Evolutionary conservation across 768 basidiomycete species (phyloP), one percentile per base, ranked within the genome.

Genomic region (Coprinopsis strossmayeri): DNA sequence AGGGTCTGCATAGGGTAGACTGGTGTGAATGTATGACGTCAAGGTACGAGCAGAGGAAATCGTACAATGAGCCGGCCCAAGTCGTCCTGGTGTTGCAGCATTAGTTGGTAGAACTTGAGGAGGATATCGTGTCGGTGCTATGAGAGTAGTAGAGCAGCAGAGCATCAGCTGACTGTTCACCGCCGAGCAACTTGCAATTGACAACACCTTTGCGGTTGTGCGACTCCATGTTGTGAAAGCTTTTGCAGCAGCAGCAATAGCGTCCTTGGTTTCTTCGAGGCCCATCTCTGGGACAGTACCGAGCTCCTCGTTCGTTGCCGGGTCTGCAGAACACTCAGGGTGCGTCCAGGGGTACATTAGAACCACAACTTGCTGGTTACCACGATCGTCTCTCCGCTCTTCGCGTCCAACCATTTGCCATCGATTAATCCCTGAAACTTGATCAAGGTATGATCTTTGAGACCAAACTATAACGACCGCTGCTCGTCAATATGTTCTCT

Each of bases 281-380:
- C 85, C 87, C 85, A 96, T 89, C 61, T 98, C 95, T 2, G 93
- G 90, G 23, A 94, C 74, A 0, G 78, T 82, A 12, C 93, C 95
- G 38, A 97, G 78, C 50, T 79, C 78, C 55, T 93, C 79, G 34
- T 77, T 77, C 3, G 85, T 95, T 4, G 92, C 90, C 25, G 95
- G 95, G 70, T 97, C 94, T 95, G 50, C 11, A 35, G 17, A 10
- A 1, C 30, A 46, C 15, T 34, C 32, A 37, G 17, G 32, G 25
- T 17, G 3, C 23, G 15, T 13, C 1, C 11, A 20, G 13, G 11
- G 30, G 1, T n/a, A 32, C 3, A 4, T 20, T 40, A 12, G n/a
- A n/a, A 40, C 3, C 5, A 12, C 46, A 9, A 70, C 85, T 51
- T 61, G 94, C 93, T 91, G 39, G 71, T 79, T 32, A 97, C 91